These are phyloP conservation scores for Helicosporidium sp. DNA, from an alignment of 139 green algal genomes.

Conservation along the genomic window DNA sequence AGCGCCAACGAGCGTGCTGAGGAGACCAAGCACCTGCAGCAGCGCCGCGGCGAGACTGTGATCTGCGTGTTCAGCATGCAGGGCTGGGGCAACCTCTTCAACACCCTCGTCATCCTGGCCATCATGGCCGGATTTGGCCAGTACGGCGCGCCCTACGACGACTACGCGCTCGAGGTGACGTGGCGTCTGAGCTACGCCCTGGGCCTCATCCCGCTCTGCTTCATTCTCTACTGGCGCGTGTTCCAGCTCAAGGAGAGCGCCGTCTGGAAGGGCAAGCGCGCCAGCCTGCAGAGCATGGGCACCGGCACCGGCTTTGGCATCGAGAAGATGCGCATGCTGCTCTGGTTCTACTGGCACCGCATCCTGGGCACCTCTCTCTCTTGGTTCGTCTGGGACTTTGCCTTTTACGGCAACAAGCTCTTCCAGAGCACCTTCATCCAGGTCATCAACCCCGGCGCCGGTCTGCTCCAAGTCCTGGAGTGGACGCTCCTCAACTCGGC, in stretches of 20 bases:
- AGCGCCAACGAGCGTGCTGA: conserved; percentile 55
- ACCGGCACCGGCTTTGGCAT: neutral
- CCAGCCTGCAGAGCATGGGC: neutral
- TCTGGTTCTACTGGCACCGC: conserved; percentile 19
- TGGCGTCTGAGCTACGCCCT: conserved; percentile 25
- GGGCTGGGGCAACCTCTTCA: conserved; percentile 13
- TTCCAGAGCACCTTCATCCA: conserved; percentile 43
- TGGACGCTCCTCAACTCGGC: conserved; percentile 53
- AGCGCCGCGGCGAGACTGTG: conserved; percentile 21
- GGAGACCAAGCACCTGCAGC: conserved; percentile 18
- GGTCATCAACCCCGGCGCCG: conserved; percentile 16
- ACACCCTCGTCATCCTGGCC: conserved; percentile 8
- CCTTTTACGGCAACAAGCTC: conserved; percentile 64
- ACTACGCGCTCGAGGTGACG: neutral
- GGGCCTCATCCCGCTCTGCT: conserved; percentile 12
- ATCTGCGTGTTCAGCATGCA: conserved; percentile 11
- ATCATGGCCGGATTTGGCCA: conserved; percentile 5
- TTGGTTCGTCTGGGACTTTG: conserved; percentile 37
- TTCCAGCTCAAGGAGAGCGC: conserved; percentile 7
- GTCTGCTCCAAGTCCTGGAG: conserved; percentile 29
- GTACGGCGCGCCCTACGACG: neutral
- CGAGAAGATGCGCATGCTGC: conserved; percentile 6
- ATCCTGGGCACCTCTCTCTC: conserved; percentile 7
- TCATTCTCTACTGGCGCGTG: conserved; percentile 21
- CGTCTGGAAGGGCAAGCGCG: conserved; percentile 5